Evolutionary conservation across 2,329 filamentous ascomycete genomes (phyloP).

Genomic region (Neocucurbitaria cava): DNA sequence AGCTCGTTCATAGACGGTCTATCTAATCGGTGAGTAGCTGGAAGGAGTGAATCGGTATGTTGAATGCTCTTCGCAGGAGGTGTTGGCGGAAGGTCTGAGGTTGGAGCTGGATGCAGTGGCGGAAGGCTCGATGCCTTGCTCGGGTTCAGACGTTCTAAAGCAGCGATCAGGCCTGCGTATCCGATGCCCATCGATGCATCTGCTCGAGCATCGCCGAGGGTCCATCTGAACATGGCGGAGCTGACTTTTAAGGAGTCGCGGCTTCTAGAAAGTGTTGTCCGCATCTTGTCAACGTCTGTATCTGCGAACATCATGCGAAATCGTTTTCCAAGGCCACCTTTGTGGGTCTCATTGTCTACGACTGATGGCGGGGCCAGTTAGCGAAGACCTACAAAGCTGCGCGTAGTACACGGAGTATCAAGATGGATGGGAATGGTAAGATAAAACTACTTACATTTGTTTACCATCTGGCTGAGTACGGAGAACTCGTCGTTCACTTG

Average conservation of each 20-base stretch:
- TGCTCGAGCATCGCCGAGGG: slow-evolving; percentile 63
- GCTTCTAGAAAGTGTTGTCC: slow-evolving; percentile 62
- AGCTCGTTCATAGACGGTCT: slow-evolving; percentile 29
- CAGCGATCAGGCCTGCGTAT: slow-evolving; percentile 71
- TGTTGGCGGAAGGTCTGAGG: slow-evolving; percentile 39
- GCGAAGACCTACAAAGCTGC: neutral
- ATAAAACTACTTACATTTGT: slow-evolving; percentile 47
- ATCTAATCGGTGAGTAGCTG: slow-evolving; percentile 16
- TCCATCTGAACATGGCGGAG: slow-evolving; percentile 70
- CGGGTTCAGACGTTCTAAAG: slow-evolving; percentile 62
- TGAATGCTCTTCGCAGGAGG: slow-evolving; percentile 24
- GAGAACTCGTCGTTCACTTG: slow-evolving; percentile 68
- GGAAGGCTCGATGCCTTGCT: slow-evolving; percentile 29
- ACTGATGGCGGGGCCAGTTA: slow-evolving; percentile 41
- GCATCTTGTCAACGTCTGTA: slow-evolving; percentile 67
- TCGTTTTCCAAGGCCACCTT: slow-evolving; percentile 66
- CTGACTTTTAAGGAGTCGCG: slow-evolving; percentile 70
- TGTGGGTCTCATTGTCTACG: slow-evolving; percentile 66
- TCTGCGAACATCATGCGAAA: slow-evolving; percentile 64
- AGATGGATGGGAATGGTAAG: neutral
- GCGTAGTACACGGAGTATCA: neutral
- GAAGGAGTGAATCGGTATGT: slow-evolving; percentile 8
- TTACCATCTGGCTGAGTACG: slow-evolving; percentile 68
- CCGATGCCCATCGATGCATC: slow-evolving; percentile 70
- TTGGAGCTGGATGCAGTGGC: slow-evolving; percentile 39